phyloP scores from a whole-genome alignment of 495 filamentous ascomycete genomes.

The Cercophora scortea region DNA sequence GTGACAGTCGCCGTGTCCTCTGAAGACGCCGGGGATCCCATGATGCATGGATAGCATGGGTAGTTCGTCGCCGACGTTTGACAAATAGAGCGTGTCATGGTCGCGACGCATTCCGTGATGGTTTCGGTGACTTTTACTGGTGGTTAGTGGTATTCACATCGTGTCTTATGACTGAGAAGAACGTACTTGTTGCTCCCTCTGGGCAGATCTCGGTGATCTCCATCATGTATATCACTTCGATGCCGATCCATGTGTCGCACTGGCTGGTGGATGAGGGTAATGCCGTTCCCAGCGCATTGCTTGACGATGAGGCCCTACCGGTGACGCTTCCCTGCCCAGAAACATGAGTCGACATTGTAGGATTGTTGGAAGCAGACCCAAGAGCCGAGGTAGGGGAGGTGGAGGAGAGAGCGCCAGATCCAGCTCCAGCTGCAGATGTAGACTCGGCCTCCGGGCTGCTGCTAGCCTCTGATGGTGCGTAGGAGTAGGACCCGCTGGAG shows the following conservation, averaged over 20 bases:
- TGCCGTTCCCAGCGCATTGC: neutral
- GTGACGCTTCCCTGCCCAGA: neutral
- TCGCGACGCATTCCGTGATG: constrained; percentile 15
- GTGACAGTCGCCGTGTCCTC: constrained; percentile 27
- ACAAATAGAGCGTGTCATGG: constrained; percentile 31
- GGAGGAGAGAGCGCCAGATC: neutral
- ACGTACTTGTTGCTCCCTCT: constrained; percentile 18
- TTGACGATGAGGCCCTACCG: neutral
- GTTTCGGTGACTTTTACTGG: constrained; percentile 15
- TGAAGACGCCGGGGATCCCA: constrained; percentile 9
- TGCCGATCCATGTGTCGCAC: constrained; percentile 26
- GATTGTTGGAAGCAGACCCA: neutral
- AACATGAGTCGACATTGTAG: neutral
- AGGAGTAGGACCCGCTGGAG: no score
- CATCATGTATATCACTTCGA: constrained; percentile 30
- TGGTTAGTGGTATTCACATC: neutral
- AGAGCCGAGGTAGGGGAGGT: neutral
- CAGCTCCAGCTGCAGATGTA: neutral
- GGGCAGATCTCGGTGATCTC: constrained; percentile 25
- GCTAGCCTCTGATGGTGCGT: no score
- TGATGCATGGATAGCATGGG: constrained; percentile 32
- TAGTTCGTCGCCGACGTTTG: constrained; percentile 22
- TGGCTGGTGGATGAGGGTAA: constrained; percentile 6
- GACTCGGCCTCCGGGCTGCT: no score
- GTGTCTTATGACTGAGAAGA: neutral